These are phyloP conservation scores for Hygrophila difformis DNA, from an alignment of 257 asterid species.

Conservation along the genomic window DNA sequence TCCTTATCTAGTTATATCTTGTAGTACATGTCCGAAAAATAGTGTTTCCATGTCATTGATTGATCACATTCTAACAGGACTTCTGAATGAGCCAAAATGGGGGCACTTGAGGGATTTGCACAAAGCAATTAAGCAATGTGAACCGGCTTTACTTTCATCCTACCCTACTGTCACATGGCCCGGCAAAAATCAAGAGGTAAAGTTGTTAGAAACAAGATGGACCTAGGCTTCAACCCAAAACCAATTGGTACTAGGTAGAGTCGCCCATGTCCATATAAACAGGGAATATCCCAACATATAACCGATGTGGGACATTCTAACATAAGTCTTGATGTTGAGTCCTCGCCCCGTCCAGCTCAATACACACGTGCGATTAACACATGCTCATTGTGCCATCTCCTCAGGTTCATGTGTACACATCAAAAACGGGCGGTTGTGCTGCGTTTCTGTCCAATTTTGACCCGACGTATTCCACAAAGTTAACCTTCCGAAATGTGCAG, in stretches of 20 bases:
- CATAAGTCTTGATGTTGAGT: too few relatives aligned
- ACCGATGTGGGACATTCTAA: too few relatives aligned
- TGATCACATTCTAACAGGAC: conserved; percentile 32
- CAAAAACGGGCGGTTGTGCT: conserved; percentile 76
- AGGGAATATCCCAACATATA: too few relatives aligned
- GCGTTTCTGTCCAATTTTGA: conserved; percentile 82
- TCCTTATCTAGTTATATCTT: too few relatives aligned
- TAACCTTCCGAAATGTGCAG: conserved; percentile 50
- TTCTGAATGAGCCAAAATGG: conserved; percentile 63
- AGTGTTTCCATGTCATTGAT: not conserved
- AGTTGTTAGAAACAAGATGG: too few relatives aligned
- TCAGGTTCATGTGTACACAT: conserved; percentile 68
- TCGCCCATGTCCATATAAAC: too few relatives aligned
- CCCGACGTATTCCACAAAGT: conserved; percentile 38
- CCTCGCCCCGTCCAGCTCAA: too few relatives aligned
- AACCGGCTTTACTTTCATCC: conserved; percentile 80
- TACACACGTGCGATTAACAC: not conserved
- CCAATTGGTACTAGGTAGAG: too few relatives aligned
- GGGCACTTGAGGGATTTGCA: conserved; percentile 80
- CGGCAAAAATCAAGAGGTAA: conserved; percentile 83
- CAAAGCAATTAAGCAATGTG: conserved; percentile 79
- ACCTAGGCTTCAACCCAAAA: too few relatives aligned
- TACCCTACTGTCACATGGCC: conserved; percentile 74
- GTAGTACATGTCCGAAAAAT: not conserved
- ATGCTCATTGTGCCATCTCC: not conserved